Evolutionary conservation across 2,329 filamentous ascomycete genomes (phyloP), one percentile per base, ranked within the genome.

Genomic region (Incumbomyces delicatus): DNA sequence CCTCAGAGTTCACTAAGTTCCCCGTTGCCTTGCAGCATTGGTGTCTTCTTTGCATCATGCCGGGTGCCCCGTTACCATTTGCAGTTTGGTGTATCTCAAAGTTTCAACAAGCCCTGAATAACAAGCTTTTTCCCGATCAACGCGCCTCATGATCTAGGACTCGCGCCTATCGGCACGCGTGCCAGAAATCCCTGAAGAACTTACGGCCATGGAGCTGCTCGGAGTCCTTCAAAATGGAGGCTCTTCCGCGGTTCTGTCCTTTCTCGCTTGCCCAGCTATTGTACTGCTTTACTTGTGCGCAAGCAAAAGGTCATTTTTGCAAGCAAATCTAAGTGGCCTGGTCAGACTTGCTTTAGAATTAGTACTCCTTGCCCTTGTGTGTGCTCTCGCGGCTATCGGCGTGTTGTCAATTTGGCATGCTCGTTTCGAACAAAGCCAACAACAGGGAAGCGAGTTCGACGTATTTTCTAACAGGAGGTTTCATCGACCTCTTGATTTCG

Each of bases 401-500:
- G 34, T 45, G 4, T 18, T 45, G n/a, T 29, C 18, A 16, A 32
- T 45, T 2, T 45, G 18, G 22, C 42, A 45, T 18, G 20, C 34
- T 17, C 42, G 42, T 20, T 20, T 38, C 14, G 42, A 45, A 17
- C 41, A 35, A 14, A 33, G 38, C 4, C 7, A 20, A 8, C 42
- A 45, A 17, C 6, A 38, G 18, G 18, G 37, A 10, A 38, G 42
- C 12, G 42, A 37, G 13, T 22, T 20, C 13, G 33, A 33, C 11
- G 20, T 20, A 10, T 13, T 30, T 8, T 17, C 22, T 8, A 33
- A 33, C 6, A 37, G 34, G 13, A 45, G 16, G 14, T 10, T 22
- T 11, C 22, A 33, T 11, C 16, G 42, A 37, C 41, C 41, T 5
- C 34, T 45, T 27, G 42, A 45, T 18, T 45, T 45, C n/a, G 29